Conservation (phyloP, 345 rosid species). For the Populus deltoides region DNA sequence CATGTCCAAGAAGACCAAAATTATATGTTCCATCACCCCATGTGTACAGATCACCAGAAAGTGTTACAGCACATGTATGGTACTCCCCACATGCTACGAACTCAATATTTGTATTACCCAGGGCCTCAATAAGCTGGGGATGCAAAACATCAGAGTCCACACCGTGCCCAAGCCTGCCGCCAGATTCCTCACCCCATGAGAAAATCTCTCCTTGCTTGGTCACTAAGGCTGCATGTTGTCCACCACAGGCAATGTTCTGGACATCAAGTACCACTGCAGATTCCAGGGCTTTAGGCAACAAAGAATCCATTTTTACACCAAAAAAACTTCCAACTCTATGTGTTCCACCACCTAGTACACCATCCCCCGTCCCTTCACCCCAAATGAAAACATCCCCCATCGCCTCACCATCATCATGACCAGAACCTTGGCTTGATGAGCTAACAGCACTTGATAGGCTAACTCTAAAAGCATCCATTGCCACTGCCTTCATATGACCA, state of each 20-base stretch:
- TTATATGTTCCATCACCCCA: conserved; percentile 79
- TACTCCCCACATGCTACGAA: conserved; percentile 77
- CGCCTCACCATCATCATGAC: conserved; percentile 81
- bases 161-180: conserved; percentile 87
- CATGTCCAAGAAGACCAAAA: conserved; percentile 79
- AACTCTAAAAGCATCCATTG: conserved; percentile 85
- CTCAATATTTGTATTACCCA: conserved; percentile 58
- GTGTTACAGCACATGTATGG: conserved; percentile 77
- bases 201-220: conserved; percentile 78
- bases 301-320: conserved; percentile 57
- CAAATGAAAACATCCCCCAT: conserved; percentile 75
- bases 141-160: conserved; percentile 70
- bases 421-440: conserved; percentile 82
- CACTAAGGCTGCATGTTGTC: conserved; percentile 66
- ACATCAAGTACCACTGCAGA: conserved; percentile 76
- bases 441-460: conserved; percentile 95
- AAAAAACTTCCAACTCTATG: conserved; percentile 45
- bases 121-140: conserved; percentile 66
- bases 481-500: conserved; percentile 72
- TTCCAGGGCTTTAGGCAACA: conserved; percentile 65
- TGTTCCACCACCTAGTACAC: conserved; percentile 64
- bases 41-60: conserved; percentile 74
- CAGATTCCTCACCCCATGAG: conserved; percentile 82
- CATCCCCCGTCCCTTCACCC: conserved; percentile 75
- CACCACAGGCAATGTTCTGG: conserved; percentile 76